Conservation (phyloP, 2,329 filamentous ascomycete species). For the Exophiala dermatitidis region DNA sequence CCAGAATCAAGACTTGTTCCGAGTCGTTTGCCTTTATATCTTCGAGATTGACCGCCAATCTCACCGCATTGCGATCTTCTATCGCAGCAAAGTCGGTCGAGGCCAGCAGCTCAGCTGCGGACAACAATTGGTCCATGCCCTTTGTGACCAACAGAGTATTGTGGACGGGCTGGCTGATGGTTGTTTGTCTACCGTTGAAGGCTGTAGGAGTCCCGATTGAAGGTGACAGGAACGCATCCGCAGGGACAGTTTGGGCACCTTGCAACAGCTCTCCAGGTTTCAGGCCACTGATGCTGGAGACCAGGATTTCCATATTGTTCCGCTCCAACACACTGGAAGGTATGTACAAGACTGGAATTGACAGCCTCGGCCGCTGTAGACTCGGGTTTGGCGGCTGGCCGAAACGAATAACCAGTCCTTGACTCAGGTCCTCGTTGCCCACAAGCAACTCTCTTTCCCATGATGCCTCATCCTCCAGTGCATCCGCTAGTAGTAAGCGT, state of each 20-base stretch:
- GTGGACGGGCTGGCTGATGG: conserved; percentile 75
- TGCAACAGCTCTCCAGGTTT: conserved; percentile 19
- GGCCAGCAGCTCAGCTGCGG: conserved; percentile 34
- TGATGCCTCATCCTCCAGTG: conserved; percentile 52
- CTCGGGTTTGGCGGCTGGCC: conserved; percentile 43
- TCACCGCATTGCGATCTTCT: conserved; percentile 40
- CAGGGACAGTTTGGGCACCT: conserved; percentile 32
- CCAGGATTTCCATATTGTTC: conserved; percentile 55
- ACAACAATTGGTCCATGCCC: conserved; percentile 59
- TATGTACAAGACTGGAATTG: conserved; percentile 47
- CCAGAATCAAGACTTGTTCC: conserved; percentile 45
- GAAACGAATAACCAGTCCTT: conserved; percentile 59
- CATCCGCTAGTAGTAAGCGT: conserved; percentile 63
- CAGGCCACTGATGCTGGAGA: conserved; percentile 39
- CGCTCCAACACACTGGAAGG: conserved; percentile 51
- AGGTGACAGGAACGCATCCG: conserved; percentile 62
- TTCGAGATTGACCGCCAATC: conserved; percentile 52
- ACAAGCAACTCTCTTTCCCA: conserved; percentile 60
- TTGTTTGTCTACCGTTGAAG: conserved; percentile 55
- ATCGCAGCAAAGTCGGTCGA: conserved; percentile 32
- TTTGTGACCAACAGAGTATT: conserved; percentile 67
- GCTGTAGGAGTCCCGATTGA: conserved; percentile 62
- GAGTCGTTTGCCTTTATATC: conserved; percentile 37
- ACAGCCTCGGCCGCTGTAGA: conserved; percentile 43
- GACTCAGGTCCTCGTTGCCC: conserved; percentile 41